Base-by-base conservation (phyloP, 345 rosid species). In the Erodium maritimum region DNA sequence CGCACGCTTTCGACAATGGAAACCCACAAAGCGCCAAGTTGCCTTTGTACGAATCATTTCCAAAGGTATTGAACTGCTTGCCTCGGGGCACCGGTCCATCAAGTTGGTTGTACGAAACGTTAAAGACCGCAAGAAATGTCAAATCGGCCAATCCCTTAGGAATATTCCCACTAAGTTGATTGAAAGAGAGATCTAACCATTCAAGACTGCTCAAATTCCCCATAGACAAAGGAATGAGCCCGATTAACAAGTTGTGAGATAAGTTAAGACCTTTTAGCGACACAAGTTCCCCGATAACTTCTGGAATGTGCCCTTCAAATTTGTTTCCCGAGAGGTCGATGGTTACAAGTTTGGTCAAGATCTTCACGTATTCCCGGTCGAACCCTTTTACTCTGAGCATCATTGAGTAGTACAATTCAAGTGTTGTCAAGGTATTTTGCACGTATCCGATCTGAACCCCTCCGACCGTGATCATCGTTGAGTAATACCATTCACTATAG, bases 251-350 rank as follows among this genome's bases (percentile, higher is more conserved):
- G 23, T 64, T 64, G 9, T 57, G 67, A 24, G 67, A 64, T 5
- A 57, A 17, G 18, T 57, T 64, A 7, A 57, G 61, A n/a, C 67
- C 67, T 10, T 19, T 57, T 16, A 64, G 60, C 5, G 60, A 50
- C 13, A 5, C 29, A 7, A 66, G 64, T 17, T 17, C 3, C 14
- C 69, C 69, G 5, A 55, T 55, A 8, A 23, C 18, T 29, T 10
- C 0, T 0, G 65, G 69, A 37, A 66, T 59, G 19, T 60, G 29
- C n/a, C 60, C 61, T 14, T 60, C 17, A 21, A 66, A 66, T 46
- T 21, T 29, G 59, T 73, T 70, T 17, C n/a, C 10, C n/a, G 76
- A 70, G 0, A 77, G 37, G 52, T 76, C 68, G 29, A 76, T 17
- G 20, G 33, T 50, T 0, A 61, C 19, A 17, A 74, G 54, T 0